Evolutionary conservation across 2,329 filamentous ascomycete species (phyloP), one percentile per base, ranked within the genome.

Genomic region (Xylariaceae sp.): DNA sequence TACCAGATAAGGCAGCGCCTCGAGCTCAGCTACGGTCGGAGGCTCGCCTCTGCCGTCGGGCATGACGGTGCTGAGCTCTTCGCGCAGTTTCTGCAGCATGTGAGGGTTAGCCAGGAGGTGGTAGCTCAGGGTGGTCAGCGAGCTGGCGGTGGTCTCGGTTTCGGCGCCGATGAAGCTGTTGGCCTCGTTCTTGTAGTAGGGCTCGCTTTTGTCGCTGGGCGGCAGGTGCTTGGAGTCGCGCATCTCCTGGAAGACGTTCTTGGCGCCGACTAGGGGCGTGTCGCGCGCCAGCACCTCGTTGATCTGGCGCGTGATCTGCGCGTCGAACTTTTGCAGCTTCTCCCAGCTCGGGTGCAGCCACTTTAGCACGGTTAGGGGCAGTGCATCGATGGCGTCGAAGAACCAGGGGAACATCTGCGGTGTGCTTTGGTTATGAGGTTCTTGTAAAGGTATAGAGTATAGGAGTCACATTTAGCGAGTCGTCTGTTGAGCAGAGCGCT

Each of bases 191-290:
- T 22, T 31, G 39, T 51, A 51, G 45, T 51, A 51, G 19, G 17
- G 31, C 13, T 47, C 38, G 18, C n/a, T 17, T 43, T 42, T 51
- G 18, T 51, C 49, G 33, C 34, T 40, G 14, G 36, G 16, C n/a
- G 45, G 45, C 17, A 51, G 13, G 19, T 51, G 49, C 28, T 47
- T 51, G 38, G 38, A 40, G 31, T 51, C 49, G 17, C 44, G 44
- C 49, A 51, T 51, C 49, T 51, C 49, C 11, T 51, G 49, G 38
- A 51, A 51, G 18, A 51, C 49, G n/a, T 51, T 51, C 45, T 47
- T 51, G 18, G 19, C 43, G 16, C 49, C 49, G 12, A 48, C 3
- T 9, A 34, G 43, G 11, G 44, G 49, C 28, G 41, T 28, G 39
- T 51, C 49, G 18, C 36, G 28, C 14, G 39, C n/a, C n/a, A 51